Evolutionary conservation across 495 filamentous ascomycete species (phyloP).

Genomic region (Astrocystis sublimbata): DNA sequence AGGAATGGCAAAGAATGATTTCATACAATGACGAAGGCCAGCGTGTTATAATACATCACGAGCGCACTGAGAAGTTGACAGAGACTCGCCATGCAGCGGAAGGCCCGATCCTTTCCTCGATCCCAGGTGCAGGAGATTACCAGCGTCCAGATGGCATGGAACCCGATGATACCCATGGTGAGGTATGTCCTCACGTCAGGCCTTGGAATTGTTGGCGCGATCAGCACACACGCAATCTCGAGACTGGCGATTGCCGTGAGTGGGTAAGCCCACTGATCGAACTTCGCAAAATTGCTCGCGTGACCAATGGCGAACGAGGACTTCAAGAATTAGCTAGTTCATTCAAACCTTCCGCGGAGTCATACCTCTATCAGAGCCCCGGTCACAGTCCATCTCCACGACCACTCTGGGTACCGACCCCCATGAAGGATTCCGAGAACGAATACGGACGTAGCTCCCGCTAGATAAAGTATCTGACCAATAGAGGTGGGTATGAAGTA

Average conservation of each 20-base stretch:
- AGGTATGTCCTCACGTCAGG: background rate
- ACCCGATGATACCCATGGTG: background rate
- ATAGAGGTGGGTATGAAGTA: no score
- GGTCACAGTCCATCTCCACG: slow-evolving; percentile 6
- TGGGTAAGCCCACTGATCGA: background rate
- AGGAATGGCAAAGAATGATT: background rate
- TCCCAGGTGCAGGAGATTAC: background rate
- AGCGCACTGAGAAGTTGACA: background rate
- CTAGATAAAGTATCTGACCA: background rate
- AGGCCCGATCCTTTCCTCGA: background rate
- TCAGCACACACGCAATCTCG: background rate
- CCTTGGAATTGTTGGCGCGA: background rate
- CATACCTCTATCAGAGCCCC: slow-evolving; percentile 6
- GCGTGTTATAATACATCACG: background rate
- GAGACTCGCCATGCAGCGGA: background rate
- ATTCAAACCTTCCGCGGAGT: background rate
- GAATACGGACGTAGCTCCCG: background rate
- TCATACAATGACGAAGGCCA: slow-evolving; percentile 6
- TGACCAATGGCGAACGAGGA: background rate
- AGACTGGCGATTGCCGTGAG: background rate
- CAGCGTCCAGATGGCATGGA: background rate
- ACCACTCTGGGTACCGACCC: background rate
- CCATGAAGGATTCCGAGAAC: background rate
- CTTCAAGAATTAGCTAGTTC: background rate
- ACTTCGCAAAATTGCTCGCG: background rate